These are phyloP conservation scores for Podospora didyma DNA, from an alignment of 495 filamentous ascomycete species.

Conservation along the genomic window DNA sequence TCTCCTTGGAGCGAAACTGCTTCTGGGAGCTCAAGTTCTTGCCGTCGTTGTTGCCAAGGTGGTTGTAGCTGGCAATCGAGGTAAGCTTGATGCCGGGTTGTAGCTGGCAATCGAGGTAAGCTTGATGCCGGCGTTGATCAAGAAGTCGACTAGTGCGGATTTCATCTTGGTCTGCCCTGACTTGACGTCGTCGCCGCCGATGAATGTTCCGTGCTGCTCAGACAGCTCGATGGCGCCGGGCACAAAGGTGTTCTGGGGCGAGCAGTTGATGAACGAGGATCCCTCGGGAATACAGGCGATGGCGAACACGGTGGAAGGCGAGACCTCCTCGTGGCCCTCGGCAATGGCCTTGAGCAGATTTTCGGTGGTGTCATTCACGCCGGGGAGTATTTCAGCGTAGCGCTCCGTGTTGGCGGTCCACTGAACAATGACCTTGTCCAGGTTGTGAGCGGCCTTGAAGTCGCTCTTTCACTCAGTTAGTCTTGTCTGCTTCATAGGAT, in stretches of 20 bases:
- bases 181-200: constrained; percentile 99
- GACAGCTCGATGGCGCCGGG: constrained; percentile 87
- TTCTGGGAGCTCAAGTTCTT: constrained; percentile 96
- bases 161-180: too few species aligned
- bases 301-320: too few species aligned
- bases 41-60: too few species aligned
- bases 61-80: too few species aligned
- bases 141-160: too few species aligned
- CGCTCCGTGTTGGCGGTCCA: constrained; percentile 99
- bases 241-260: constrained; percentile 98
- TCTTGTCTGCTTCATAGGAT: not conserved
- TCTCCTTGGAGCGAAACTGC: constrained; percentile 99
- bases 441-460: constrained; percentile 79
- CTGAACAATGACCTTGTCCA: constrained; percentile 96
- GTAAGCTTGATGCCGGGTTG: too few species aligned
- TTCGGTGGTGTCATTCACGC: too few species aligned
- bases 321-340: too few species aligned
- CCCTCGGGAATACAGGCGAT: constrained; percentile 88
- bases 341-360: too few species aligned
- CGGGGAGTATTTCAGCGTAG: constrained; percentile 79
- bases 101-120: too few species aligned
- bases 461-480: constrained; percentile 49
- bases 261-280: constrained; percentile 97
- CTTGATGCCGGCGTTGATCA: too few species aligned
- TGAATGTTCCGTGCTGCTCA: constrained; percentile 80